Conservation (phyloP, 2,329 filamentous ascomycete species). For the Cadophora gregata region DNA sequence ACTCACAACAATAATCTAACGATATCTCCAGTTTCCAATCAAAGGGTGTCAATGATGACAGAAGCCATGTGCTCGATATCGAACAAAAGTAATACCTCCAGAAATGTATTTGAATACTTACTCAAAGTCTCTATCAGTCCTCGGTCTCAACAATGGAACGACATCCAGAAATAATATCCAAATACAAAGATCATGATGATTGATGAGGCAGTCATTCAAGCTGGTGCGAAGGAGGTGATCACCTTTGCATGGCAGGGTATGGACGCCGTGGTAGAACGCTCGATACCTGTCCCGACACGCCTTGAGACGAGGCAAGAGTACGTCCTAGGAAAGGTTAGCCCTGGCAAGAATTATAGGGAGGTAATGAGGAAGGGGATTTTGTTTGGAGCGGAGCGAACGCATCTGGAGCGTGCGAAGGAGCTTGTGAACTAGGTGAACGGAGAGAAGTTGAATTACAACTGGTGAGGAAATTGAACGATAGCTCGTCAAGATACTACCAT, state of each 20-base stretch:
- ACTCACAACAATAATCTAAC: neutral
- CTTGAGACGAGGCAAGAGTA: constrained; percentile 58
- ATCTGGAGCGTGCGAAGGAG: constrained; percentile 54
- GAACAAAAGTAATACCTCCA: neutral
- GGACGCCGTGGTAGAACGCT: constrained; percentile 61
- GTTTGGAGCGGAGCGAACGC: constrained; percentile 53
- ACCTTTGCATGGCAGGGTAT: constrained; percentile 67
- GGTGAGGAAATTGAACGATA: neutral
- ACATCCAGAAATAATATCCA: constrained; percentile 56
- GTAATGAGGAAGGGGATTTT: constrained; percentile 58
- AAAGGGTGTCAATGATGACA: neutral
- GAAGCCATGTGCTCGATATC: neutral
- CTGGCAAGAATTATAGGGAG: constrained; percentile 59
- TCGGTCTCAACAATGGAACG: constrained; percentile 14
- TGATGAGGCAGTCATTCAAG: constrained; percentile 62
- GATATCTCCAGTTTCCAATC: neutral
- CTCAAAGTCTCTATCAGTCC: neutral
- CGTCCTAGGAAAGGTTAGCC: constrained; percentile 60
- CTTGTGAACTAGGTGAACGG: constrained; percentile 55
- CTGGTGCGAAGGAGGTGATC: constrained; percentile 62
- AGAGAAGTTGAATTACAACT: neutral
- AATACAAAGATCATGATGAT: constrained; percentile 58
- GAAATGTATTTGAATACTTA: too few relatives aligned
- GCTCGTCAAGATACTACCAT: neutral
- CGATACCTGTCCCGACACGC: constrained; percentile 58